Conservation (phyloP, 306 rosid genomes). For the Citrullus mucosospermus region DNA sequence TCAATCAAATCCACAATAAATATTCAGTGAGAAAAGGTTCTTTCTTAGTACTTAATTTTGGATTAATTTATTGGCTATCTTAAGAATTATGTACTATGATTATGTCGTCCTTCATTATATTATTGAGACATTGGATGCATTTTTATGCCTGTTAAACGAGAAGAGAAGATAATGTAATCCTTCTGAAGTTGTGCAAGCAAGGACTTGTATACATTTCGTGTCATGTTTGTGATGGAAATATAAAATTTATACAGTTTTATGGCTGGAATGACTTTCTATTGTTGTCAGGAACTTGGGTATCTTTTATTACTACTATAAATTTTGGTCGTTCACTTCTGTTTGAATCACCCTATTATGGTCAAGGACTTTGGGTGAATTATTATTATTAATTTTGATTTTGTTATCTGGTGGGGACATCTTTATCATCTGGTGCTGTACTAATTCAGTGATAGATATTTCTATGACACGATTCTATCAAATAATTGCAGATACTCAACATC, state of each 20-base stretch:
- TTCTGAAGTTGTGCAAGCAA: neutral
- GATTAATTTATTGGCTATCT: neutral
- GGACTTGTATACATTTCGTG: neutral
- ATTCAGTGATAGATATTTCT: neutral
- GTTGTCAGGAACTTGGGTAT: neutral
- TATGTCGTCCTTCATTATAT: neutral
- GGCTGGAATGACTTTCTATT: neutral
- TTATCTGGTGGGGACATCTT: neutral
- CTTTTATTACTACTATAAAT: neutral
- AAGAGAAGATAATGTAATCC: neutral
- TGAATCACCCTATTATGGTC: neutral
- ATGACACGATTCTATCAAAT: neutral
- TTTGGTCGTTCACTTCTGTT: neutral
- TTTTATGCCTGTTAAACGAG: neutral
- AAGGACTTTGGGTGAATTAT: neutral
- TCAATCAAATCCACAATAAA: conserved; percentile 55
- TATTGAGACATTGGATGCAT: neutral
- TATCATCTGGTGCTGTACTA: neutral
- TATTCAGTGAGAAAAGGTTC: conserved; percentile 72
- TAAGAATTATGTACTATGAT: neutral
- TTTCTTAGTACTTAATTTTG: neutral
- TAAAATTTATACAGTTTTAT: neutral
- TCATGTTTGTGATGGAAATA: neutral
- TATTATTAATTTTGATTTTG: neutral
- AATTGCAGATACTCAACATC: conserved; percentile 77